Base-by-base conservation (phyloP, 2,329 filamentous ascomycete species). In the Sclerotinia trifoliorum region DNA sequence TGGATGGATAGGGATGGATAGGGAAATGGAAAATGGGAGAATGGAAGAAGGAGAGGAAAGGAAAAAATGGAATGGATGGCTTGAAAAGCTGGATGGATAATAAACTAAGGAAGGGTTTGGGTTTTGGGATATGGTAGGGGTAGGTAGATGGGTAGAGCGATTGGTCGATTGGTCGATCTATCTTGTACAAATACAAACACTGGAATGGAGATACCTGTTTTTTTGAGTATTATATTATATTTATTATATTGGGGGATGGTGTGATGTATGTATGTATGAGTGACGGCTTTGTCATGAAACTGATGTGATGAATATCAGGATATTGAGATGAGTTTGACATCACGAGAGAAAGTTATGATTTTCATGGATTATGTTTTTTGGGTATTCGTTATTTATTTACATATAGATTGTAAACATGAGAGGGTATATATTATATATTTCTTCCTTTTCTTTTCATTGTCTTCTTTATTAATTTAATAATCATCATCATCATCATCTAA, bases 131-230 rank as follows among this genome's bases (percentile, higher is more conserved):
- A n/a, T n/a, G n/a, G n/a, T n/a, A n/a, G 17, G n/a, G 48, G 35
- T 29, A 11, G 21, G 29, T n/a, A 44, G 15, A n/a, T 19, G 10
- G 35, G 35, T 32, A 32, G 32, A 32, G 32, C 1, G 26, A 8
- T n/a, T n/a, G n/a, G n/a, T n/a, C n/a, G n/a, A n/a, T n/a, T n/a
- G n/a, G n/a, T n/a, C n/a, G n/a, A 19, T 21, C 39, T 8, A 46
- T 65, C 39, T 57, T 65, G 63, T 65, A 57, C 39, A 57, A 57
- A 65, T 26, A n/a, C n/a, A n/a, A n/a, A n/a, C n/a, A 65, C 5
- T 49, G 46, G 46, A 35, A 65, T 65, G 39, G 46, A 56, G 63
- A 57, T 65, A 65, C 51, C 51, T 46, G 26, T 48, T 57, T 65
- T 51, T n/a, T 65, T 44, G 29, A 63, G 49, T 8, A n/a, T 32